Base-by-base conservation (phyloP, 257 asterid genomes). In the Nicotiana knightiana region DNA sequence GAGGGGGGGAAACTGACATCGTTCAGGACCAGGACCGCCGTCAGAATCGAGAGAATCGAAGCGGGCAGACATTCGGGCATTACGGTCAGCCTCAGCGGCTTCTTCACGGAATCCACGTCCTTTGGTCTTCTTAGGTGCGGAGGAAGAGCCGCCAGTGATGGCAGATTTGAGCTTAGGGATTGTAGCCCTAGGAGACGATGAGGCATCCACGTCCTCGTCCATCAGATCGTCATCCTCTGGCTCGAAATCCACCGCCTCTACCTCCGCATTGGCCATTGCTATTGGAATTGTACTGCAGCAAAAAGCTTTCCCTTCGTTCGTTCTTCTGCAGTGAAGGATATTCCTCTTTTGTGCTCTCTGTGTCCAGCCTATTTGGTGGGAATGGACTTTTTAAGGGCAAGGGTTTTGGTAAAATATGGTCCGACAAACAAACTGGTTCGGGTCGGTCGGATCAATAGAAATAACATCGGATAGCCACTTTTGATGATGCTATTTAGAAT, bases 61-160 rank as follows among this genome's bases (percentile, higher is more conserved):
- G 70, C 94, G 97, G 15, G 91, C 98, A 9, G 98, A 87, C 94
- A 96, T 86, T 73, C 99, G 94, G 57, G 97, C 93, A 81, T 88
- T 91, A 3, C 99, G 97, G 46, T 96, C 99, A 10, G 94, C 96
- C 77, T 90, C 93, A 64, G 94, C 91, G 12, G 93, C 92, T 88
- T 94, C 98, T 82, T 92, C 97, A 9, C 93, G 95, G 83, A 96
- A 96, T 2, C 99, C 99, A 13, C 99, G 97, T 81, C 99, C 99
- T 84, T 96, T 96, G 16, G 97, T 92, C 89, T 91, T 96, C 92
- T 89, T 94, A 0, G 96, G 91, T 33, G 89, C 95, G 58, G 93
- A 75, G 11, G 91, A 85, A 64, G 91, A 91, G 62, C 95, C 97
- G 33, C 97, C 96, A 35, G 98, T 87, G 79, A 96, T 93, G 75